Conservation (phyloP, 1,284 basidiomycete genomes). For the Ceratobasidium sp. region DNA sequence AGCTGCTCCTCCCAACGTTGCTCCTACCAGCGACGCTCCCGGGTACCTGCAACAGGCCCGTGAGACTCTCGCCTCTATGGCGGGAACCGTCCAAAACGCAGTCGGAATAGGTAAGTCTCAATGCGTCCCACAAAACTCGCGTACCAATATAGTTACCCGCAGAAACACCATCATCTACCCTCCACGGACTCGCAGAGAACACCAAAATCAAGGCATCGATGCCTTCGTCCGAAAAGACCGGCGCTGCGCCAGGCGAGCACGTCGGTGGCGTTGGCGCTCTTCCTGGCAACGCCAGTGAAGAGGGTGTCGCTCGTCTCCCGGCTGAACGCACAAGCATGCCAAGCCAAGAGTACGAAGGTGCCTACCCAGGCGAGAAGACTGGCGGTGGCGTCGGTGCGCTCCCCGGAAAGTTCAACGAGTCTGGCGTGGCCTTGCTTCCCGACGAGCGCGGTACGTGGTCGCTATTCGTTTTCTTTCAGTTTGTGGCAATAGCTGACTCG, state of each 20-base stretch:
- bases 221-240: conserved; percentile 18
- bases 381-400: conserved; percentile 53
- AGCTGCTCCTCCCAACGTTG: neutral
- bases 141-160: too few relatives aligned
- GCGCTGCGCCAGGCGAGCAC: conserved; percentile 37
- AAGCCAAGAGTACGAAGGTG: conserved; percentile 53
- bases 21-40: conserved; percentile 6
- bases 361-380: conserved; percentile 53
- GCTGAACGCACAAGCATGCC: conserved; percentile 50
- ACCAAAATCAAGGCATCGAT: conserved; percentile 24
- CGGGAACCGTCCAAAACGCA: conserved; percentile 26
- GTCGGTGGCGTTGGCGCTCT: conserved; percentile 34
- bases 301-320: conserved; percentile 33
- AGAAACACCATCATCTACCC: conserved; percentile 31
- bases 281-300: conserved; percentile 25
- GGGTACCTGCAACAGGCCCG: conserved; percentile 35
- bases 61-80: conserved; percentile 25
- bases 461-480: neutral
- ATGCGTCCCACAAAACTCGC: neutral
- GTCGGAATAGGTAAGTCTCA: conserved; percentile 25
- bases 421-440: conserved; percentile 56
- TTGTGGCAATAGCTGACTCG: neutral
- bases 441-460: conserved; percentile 50
- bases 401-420: conserved; percentile 52
- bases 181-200: conserved; percentile 21